Base-by-base conservation (phyloP, 2,329 filamentous ascomycete species). In the Xylaria sp. region DNA sequence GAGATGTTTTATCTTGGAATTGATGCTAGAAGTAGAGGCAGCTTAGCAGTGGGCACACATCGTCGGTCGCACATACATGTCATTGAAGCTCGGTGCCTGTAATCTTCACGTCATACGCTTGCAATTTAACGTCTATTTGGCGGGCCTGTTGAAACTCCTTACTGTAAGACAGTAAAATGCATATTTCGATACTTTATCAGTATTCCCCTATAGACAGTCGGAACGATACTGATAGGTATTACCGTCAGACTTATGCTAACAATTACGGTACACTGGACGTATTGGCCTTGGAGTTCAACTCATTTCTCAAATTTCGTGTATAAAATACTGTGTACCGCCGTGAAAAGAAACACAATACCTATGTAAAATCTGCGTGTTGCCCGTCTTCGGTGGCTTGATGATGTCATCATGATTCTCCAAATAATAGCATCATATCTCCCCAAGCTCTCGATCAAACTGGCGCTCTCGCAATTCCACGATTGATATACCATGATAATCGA, bases 351-450 rank as follows among this genome's bases (percentile, higher is more conserved):
- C 17, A 40, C 2, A 36, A 40, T 20, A n/a, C n/a, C n/a, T n/a
- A 42, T 17, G 4, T 26, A 17, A 9, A 13, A 42, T 26, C 20
- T 42, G 42, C 26, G 40, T 20, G 20, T 59, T 20, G 26, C 46
- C 10, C 56, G 40, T 20, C 13, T 15, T 40, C 6, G 51, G 49
- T 33, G 59, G 68, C 36, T 66, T 17, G 44, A 71, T 71, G 69
- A 71, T 69, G 69, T 71, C 69, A 71, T 60, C 5, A 69, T 66
- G 63, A 69, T 15, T 31, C 59, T 61, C 58, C 56, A 60, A 70
- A 40, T 42, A 17, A 57, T n/a, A 10, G 6, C 40, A 46, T 15
- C 40, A 44, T 17, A 33, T 33, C 9, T 20, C 26, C 28, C 15
- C 33, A 56, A 56, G 13, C 31, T 38, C 51, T 23, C n/a, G 5